Base-by-base conservation (phyloP, 176 grass and related monocot species). In the Aechmea fasciata region DNA sequence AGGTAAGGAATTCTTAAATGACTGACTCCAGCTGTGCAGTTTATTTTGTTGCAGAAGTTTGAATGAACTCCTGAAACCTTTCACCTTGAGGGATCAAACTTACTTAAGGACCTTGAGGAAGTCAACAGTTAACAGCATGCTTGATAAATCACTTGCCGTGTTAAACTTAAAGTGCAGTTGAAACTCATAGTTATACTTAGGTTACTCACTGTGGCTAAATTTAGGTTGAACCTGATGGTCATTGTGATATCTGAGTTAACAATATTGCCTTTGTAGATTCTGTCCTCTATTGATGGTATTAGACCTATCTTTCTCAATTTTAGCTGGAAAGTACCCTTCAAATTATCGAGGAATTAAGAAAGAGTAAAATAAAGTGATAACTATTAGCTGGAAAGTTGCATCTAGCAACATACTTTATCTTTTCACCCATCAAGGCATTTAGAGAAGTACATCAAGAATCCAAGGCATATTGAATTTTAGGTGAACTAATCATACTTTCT, bases 401-500 rank as follows among this genome's bases (percentile, higher is more conserved):
- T 41, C 33, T 41, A 41, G 33, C 33, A 41, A 4, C 33, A 8
- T 41, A 41, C 33, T 41, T 6, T 41, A 41, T 6, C 33, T 41
- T 41, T 41, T 41, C 3, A 41, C 0, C 4, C 6, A 41, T 41
- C 33, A 41, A 41, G n/a, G n/a, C n/a, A 83, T 52, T 75, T 85
- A 75, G 83, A 85, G 61, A 85, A 85, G 62, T 85, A 80, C 63
- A 76, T 85, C 68, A 69, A 85, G 51, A 85, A 85, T 76, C 83
- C 83, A 80, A 71, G 83, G n/a, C 83, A 85, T 50, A 85, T 85
- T 59, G 83, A 85, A 23, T 85, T 85, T 76, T 77, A 85, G 83
- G 77, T 85, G 63, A 64, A 41, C 29, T 33, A 33, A 33, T 33
- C 29, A 33, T 3, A 33, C 29, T 33, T n/a, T 33, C 29, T 33